Percentiles rank a stretch among this genome's conserved stretches.
Evolutionary conservation across 176 grass and related monocot species (phyloP).

Genomic region (Juncus inflexus): DNA sequence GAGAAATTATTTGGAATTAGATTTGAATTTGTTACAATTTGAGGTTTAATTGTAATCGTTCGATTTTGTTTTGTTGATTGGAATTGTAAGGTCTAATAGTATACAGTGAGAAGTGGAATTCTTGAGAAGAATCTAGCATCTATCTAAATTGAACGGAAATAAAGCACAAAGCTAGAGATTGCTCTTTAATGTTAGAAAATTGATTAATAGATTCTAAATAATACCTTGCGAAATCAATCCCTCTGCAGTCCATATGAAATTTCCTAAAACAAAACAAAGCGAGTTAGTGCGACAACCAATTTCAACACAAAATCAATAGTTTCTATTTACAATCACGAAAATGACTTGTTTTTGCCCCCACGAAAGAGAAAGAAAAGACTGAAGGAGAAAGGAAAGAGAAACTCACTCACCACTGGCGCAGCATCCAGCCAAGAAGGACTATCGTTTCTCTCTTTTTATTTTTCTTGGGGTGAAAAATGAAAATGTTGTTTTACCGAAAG

Average conservation of each 20-base stretch:
- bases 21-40: not conserved
- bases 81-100: not conserved
- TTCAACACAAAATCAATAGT: too few species aligned
- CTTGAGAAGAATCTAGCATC: not conserved
- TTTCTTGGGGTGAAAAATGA: too few species aligned
- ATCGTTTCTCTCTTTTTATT: too few species aligned
- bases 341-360: too few species aligned
- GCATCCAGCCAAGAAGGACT: too few species aligned
- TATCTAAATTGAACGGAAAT: not conserved
- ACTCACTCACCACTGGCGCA: too few species aligned
- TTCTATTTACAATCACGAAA: too few species aligned
- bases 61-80: not conserved
- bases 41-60: not conserved
- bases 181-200: not conserved
- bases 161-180: not conserved
- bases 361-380: too few species aligned
- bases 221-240: slow-evolving; percentile 17
- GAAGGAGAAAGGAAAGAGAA: too few species aligned
- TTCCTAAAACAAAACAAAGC: not conserved
- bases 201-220: not conserved
- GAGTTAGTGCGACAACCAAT: not conserved
- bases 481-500: too few species aligned
- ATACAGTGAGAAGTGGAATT: not conserved
- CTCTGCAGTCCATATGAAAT: slow-evolving; percentile 11
- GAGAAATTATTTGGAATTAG: not conserved